A percentile compares a stretch with the other conserved stretches of the same genome.
phyloP scores from a whole-genome alignment of 805 yeast species.

The Wickerhamomyces pijperi region DNA sequence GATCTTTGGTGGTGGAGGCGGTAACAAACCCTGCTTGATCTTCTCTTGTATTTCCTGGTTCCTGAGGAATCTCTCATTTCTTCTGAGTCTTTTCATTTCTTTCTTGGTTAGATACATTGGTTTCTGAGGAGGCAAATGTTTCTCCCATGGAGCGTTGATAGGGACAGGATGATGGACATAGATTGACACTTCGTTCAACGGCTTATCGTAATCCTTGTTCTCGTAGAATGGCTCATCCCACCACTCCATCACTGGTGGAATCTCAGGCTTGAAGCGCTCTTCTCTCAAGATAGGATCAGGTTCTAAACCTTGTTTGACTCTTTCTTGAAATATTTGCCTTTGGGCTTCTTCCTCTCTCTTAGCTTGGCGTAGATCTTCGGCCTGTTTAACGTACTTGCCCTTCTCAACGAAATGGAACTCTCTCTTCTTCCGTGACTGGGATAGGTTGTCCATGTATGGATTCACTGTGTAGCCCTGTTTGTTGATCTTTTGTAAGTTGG shows the following conservation, averaged over 20 bases:
- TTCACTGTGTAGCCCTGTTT: conserved; percentile 20
- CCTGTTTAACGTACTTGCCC: conserved; percentile 48
- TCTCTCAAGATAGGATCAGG: conserved; percentile 50
- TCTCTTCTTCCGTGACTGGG: conserved; percentile 19
- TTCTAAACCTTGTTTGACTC: conserved; percentile 29
- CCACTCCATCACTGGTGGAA: conserved; percentile 73
- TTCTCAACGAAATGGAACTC: conserved; percentile 41
- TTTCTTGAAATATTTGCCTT: conserved; percentile 21
- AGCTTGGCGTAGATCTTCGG: conserved; percentile 32
- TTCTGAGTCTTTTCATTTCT: conserved; percentile 65
- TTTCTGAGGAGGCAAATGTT: conserved; percentile 26
- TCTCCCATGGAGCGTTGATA: conserved; percentile 46
- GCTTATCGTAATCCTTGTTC: conserved; percentile 26
- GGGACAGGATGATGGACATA: conserved; percentile 80
- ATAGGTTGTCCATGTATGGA: conserved; percentile 21
- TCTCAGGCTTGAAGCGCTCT: conserved; percentile 31
- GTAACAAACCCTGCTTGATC: conserved; percentile 68
- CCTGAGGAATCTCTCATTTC: conserved; percentile 51
- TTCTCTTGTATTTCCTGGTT: conserved; percentile 68
- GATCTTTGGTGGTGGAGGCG: conserved; percentile 86
- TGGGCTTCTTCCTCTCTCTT: conserved; percentile 25
- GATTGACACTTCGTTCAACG: conserved; percentile 37
- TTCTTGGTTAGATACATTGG: conserved; percentile 60
- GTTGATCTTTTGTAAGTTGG: conserved; percentile 12
- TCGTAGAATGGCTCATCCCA: conserved; percentile 64